Conservation (phyloP, 2,329 filamentous ascomycete species). For the Sarocladiaceae sp. region DNA sequence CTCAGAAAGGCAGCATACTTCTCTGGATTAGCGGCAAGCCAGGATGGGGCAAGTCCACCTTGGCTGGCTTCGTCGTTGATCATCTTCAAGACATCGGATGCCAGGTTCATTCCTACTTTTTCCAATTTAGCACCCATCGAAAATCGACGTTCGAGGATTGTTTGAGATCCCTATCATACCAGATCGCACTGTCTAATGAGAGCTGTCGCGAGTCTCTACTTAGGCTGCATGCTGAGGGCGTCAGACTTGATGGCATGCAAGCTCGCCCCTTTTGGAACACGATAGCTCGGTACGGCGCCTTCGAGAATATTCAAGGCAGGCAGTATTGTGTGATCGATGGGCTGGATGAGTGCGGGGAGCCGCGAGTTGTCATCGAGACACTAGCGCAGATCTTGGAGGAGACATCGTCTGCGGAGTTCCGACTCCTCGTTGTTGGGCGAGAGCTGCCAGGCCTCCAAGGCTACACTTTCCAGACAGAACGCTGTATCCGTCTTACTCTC, state of each 20-base stretch:
- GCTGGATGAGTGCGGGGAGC: neutral
- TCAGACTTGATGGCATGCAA: neutral
- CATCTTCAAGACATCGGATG: neutral
- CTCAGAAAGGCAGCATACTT: neutral
- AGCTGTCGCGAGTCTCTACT: neutral
- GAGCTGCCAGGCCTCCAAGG: neutral
- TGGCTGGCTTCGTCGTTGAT: neutral
- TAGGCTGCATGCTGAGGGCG: neutral
- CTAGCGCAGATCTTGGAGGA: neutral
- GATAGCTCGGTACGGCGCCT: neutral
- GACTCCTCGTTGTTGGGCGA: neutral
- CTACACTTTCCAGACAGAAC: neutral
- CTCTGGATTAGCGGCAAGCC: slow-evolving; percentile 3
- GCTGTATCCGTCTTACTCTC: neutral
- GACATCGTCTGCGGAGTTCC: neutral
- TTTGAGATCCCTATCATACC: neutral
- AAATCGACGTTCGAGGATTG: neutral
- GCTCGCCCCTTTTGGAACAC: neutral
- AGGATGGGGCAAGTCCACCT: neutral
- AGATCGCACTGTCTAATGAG: neutral
- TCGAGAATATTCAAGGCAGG: neutral
- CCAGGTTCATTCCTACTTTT: neutral
- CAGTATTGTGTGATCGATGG: neutral
- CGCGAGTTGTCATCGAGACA: neutral
- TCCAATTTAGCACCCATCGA: neutral